Percentiles rank a stretch among this genome's conserved stretches.
Evolutionary conservation across 208 protist genomes (phyloP).

Genomic region (Trypanosoma melophagium): DNA sequence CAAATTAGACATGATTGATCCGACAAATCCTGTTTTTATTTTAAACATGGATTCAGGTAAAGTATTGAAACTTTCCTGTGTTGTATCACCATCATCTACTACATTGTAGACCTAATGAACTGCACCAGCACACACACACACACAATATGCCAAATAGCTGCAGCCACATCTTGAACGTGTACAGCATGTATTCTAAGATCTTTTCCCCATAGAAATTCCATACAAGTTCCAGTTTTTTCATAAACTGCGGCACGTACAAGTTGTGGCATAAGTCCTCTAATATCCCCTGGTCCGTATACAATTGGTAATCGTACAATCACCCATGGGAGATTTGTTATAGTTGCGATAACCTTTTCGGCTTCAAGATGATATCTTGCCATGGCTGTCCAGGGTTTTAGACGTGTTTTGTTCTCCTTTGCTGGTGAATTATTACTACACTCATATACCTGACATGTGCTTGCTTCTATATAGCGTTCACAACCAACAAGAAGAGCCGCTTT

Average conservation of each 20-base stretch:
- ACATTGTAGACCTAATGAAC: slow-evolving; percentile 83
- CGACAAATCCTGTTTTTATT: slow-evolving; percentile 83
- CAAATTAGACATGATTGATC: slow-evolving; percentile 60
- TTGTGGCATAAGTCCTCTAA: slow-evolving; percentile 78
- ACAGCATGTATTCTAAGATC: slow-evolving; percentile 91
- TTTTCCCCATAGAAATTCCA: slow-evolving; percentile 90
- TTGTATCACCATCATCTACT: slow-evolving; percentile 88
- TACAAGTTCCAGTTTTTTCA: slow-evolving; percentile 71
- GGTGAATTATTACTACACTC: slow-evolving; percentile 49
- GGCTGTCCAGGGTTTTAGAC: slow-evolving; percentile 81
- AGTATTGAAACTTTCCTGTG: slow-evolving; percentile 80
- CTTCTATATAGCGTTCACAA: slow-evolving; percentile 80
- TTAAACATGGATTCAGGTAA: slow-evolving; percentile 79
- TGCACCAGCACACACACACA: slow-evolving; percentile 28
- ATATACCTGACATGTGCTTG: slow-evolving; percentile 93
- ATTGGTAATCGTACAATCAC: slow-evolving; percentile 88
- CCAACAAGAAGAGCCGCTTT: slow-evolving; percentile 40
- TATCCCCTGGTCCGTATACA: slow-evolving; percentile 90
- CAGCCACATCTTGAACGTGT: slow-evolving; percentile 88
- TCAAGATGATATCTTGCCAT: slow-evolving; percentile 73
- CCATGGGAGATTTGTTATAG: slow-evolving; percentile 46
- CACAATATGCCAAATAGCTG: slow-evolving; percentile 73
- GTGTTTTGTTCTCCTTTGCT: slow-evolving; percentile 18
- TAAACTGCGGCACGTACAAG: slow-evolving; percentile 89
- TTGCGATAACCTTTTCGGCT: slow-evolving; percentile 68